phyloP scores from a whole-genome alignment of 306 rosid species.

The Rosa lucieae region DNA sequence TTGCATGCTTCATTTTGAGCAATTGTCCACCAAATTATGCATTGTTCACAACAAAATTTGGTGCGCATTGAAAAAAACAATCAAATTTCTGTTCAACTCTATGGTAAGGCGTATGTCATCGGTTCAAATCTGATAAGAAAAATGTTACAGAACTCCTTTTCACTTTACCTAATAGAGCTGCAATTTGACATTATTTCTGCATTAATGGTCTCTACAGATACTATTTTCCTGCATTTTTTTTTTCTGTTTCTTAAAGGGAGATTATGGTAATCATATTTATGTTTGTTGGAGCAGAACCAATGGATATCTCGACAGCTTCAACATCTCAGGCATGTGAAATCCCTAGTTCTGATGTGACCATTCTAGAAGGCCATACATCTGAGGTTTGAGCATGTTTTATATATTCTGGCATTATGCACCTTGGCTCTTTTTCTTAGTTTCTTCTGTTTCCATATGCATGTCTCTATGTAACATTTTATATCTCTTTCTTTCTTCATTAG shows the following conservation, averaged over 20 bases:
- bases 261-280: slow-evolving; percentile 15
- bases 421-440: slow-evolving; percentile 1
- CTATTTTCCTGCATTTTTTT: neutral
- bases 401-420: slow-evolving; percentile 5
- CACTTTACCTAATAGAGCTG: neutral
- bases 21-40: neutral
- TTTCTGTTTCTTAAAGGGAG: neutral
- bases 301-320: slow-evolving; percentile 63
- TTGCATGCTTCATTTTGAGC: neutral
- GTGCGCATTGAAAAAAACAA: neutral
- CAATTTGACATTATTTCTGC: neutral
- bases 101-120: neutral
- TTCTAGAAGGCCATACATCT: slow-evolving; percentile 91
- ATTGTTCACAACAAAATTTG: neutral
- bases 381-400: slow-evolving; percentile 62
- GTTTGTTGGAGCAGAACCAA: slow-evolving; percentile 63
- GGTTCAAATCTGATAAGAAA: neutral
- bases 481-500: slow-evolving; percentile 47
- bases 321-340: slow-evolving; percentile 67
- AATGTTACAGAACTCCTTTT: neutral
- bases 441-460: slow-evolving; percentile 17
- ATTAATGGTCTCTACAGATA: neutral
- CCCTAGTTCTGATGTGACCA: slow-evolving; percentile 72
- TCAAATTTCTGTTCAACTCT: neutral
- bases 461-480: slow-evolving; percentile 20